Evolutionary conservation across 352 stramenopile species (phyloP).

Genomic region (Plasmopara muralis): DNA sequence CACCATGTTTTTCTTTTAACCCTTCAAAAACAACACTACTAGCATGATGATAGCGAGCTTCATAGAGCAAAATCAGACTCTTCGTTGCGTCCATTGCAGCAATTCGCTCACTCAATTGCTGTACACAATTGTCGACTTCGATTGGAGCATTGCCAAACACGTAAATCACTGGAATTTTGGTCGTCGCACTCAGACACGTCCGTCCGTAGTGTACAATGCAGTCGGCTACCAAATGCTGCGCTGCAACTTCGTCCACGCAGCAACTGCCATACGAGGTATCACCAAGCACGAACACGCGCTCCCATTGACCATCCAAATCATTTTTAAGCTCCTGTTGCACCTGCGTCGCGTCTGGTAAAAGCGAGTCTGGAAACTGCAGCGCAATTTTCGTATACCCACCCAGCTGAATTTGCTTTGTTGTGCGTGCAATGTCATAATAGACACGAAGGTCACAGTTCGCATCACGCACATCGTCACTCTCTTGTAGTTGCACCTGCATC

Average conservation of each 20-base stretch:
- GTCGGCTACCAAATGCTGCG: conserved; percentile 90
- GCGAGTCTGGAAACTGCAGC: conserved; percentile 94
- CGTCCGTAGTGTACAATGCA: conserved; percentile 94
- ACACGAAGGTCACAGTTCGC: conserved; percentile 29
- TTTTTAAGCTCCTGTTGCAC: conserved; percentile 79
- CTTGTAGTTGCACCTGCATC: conserved; percentile 50
- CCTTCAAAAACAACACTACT: conserved; percentile 43
- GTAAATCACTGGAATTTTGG: conserved; percentile 88
- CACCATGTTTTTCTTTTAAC: conserved; percentile 31
- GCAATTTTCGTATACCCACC: conserved; percentile 78
- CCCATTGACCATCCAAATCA: conserved; percentile 32
- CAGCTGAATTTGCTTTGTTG: conserved; percentile 44
- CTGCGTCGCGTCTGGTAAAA: conserved; percentile 82
- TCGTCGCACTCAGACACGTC: conserved; percentile 85
- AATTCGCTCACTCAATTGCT: conserved; percentile 30
- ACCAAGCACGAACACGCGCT: conserved; percentile 90
- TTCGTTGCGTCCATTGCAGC: conserved; percentile 29
- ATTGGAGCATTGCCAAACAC: conserved; percentile 77
- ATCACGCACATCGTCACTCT: conserved; percentile 45
- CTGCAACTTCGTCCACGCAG: conserved; percentile 94
- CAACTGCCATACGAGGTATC: conserved; percentile 95
- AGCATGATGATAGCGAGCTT: conserved; percentile 85
- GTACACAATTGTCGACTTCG: conserved; percentile 49
- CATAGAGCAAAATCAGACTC: conserved; percentile 86
- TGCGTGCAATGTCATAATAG: conserved; percentile 68